phyloP scores from a whole-genome alignment of 257 asterid species.

The Solanum arcanum region DNA sequence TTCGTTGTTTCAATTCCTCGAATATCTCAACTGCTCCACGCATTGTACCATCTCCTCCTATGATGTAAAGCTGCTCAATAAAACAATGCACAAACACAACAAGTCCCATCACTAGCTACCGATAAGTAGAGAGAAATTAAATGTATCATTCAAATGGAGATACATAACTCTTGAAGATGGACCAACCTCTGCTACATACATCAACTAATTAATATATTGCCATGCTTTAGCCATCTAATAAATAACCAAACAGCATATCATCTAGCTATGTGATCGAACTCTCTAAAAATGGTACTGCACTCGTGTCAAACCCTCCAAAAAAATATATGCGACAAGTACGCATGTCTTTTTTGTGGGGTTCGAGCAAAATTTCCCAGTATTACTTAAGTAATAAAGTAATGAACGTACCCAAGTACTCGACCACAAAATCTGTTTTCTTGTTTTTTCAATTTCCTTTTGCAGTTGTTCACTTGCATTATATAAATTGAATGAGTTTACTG shows the following conservation, averaged over 20 bases:
- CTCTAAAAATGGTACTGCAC: background rate
- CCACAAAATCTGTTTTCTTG: background rate
- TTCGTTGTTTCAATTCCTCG: conserved; percentile 39
- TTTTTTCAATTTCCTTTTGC: background rate
- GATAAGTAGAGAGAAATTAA: background rate
- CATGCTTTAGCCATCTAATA: background rate
- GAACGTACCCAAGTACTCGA: background rate
- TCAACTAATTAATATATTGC: background rate
- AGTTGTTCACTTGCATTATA: background rate
- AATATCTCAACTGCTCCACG: conserved; percentile 56
- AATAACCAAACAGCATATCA: background rate
- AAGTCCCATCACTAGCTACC: background rate
- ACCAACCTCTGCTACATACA: background rate
- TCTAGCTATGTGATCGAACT: background rate
- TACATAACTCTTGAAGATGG: background rate
- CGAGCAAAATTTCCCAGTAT: background rate
- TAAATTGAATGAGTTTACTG: background rate
- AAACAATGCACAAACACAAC: background rate
- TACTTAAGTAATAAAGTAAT: background rate
- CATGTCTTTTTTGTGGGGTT: background rate
- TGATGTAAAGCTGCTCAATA: conserved; percentile 41
- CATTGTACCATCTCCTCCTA: conserved; percentile 90
- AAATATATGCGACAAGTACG: background rate
- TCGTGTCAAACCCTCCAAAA: background rate
- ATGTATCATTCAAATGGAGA: background rate